Base-by-base conservation (phyloP, 2,329 filamentous ascomycete genomes). In the Paraconiothyrium sp. region DNA sequence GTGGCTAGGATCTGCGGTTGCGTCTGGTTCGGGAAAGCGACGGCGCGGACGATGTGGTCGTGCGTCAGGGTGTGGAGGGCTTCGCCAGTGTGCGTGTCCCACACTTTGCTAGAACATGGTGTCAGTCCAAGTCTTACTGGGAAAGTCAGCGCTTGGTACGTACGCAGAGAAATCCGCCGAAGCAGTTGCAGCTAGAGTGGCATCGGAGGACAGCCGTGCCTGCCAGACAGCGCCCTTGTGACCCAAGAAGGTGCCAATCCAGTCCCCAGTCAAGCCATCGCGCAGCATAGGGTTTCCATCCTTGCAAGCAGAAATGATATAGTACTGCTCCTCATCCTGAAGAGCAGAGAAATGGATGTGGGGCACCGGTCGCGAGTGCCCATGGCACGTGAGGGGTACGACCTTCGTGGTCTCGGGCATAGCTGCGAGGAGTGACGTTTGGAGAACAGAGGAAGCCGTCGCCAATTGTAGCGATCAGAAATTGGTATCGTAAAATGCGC, bases 221-320 rank as follows among this genome's bases (percentile, higher is more conserved):
- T 97, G 94, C 93, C 95, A 99, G 62, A 98, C 94, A 41, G 95
- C 95, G 65, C 95, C 95, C 82, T 99, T 98, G 84, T 99, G 95
- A 44, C 95, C 95, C 72, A 99, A 90, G 77, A 98, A 98, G 41
- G 95, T 98, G 52, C 95, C 95, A 71, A 98, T 98, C 74, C 75
- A 78, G 55, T 78, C 75, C 37, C 95, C 95, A 51, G 94, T 99
- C 64, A 96, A 87, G 65, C 95, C 95, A 82, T 98, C 93, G 68
- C 95, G 92, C 71, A 99, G 90, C 94, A 98, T 98, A 54, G 95
- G 95, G 78, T 98, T 98, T 75, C 94, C 94, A 84, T 99, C 95
- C 85, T 97, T 97, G 84, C 93, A 95, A 68, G 94, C 93, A 30
- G 94, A 97, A 67, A 97, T 94, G 75, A 97, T 85, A 78, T 95